A percentile compares a stretch with the other conserved stretches of the same genome.
These are phyloP conservation scores for Xylaria telfairii DNA, from an alignment of 495 filamentous ascomycete species.

Conservation along the genomic window DNA sequence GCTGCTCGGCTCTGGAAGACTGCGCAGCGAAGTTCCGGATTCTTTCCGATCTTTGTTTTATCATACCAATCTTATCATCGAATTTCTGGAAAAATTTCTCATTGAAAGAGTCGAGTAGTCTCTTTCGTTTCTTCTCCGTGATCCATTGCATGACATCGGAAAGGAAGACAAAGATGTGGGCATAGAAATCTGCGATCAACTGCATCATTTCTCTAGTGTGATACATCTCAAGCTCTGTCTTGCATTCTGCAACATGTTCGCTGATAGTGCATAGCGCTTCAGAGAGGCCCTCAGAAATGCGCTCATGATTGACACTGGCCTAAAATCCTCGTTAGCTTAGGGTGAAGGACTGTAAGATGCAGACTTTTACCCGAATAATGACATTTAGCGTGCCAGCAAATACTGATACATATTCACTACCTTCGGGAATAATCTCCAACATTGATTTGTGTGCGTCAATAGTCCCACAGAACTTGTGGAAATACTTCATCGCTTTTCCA, in stretches of 20 bases:
- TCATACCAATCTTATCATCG: constrained; percentile 42
- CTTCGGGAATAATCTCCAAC: constrained; percentile 46
- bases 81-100: constrained; percentile 54
- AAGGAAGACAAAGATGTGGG: constrained; percentile 55
- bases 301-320: constrained; percentile 55
- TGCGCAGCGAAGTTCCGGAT: constrained; percentile 27
- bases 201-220: constrained; percentile 36
- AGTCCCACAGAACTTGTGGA: constrained; percentile 46
- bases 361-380: constrained; percentile 35
- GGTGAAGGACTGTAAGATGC: background rate
- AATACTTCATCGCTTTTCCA: constrained; percentile 39
- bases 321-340: constrained; percentile 21
- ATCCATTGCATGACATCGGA: constrained; percentile 58
- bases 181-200: constrained; percentile 49
- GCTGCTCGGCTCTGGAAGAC: constrained; percentile 21
- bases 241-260: constrained; percentile 42
- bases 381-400: constrained; percentile 56
- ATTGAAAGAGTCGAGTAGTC: constrained; percentile 52
- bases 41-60: constrained; percentile 45
- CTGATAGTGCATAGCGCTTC: constrained; percentile 52
- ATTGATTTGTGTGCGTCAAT: constrained; percentile 46
- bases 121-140: constrained; percentile 48
- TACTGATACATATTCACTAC: constrained; percentile 47
- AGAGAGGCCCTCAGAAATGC: constrained; percentile 52
- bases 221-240: constrained; percentile 28